Conservation (phyloP, 345 rosid species). For the Lenwebbia sp. region DNA sequence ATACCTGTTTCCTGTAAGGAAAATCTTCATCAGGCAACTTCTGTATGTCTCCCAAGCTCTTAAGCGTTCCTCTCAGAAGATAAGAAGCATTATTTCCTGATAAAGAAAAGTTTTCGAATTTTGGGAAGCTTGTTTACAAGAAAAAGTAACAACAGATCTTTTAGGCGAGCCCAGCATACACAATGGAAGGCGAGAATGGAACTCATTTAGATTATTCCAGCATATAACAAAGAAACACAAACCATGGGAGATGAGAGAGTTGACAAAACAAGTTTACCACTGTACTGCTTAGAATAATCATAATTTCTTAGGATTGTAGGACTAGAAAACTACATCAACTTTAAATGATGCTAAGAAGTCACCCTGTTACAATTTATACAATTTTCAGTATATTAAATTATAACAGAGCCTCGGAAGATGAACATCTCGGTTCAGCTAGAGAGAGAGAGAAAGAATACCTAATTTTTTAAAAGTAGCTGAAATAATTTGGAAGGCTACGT, state of each 20-base stretch:
- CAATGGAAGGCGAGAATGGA: neutral
- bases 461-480: constrained; percentile 69
- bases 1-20: constrained; percentile 80
- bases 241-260: neutral
- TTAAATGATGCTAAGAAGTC: neutral
- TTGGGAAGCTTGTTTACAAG: neutral
- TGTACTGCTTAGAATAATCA: neutral
- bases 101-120: neutral
- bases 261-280: neutral
- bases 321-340: neutral
- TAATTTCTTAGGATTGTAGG: neutral
- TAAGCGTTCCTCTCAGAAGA: constrained; percentile 67
- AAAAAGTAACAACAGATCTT: neutral
- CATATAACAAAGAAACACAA: neutral
- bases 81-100: constrained; percentile 63
- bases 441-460: constrained; percentile 27
- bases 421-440: neutral
- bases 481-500: constrained; percentile 72
- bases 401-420: neutral
- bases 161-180: neutral
- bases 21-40: constrained; percentile 76
- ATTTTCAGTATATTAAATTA: neutral
- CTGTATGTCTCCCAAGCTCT: constrained; percentile 79
- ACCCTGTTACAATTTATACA: neutral
- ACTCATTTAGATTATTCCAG: neutral